These are phyloP conservation scores for Aspergillus funiculosus DNA, from an alignment of 495 filamentous ascomycete species.

Conservation along the genomic window DNA sequence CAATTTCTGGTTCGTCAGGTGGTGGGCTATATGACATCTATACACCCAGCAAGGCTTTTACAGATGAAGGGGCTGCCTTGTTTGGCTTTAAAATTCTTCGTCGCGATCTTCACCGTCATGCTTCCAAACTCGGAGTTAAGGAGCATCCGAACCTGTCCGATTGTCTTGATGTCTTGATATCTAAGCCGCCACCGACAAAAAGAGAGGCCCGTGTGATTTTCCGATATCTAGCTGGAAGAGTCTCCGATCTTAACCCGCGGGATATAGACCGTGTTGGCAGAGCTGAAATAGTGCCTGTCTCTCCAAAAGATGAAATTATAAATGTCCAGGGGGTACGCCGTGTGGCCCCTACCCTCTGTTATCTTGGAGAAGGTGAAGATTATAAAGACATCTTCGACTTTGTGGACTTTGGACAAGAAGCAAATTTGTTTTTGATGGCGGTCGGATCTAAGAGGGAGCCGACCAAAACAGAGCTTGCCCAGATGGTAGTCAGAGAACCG, in stretches of 20 bases:
- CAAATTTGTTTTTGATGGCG: slow-evolving; percentile 79
- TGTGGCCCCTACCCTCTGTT: slow-evolving; percentile 63
- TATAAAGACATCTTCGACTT: slow-evolving; percentile 94
- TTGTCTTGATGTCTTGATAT: slow-evolving; percentile 64
- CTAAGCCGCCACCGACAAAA: slow-evolving; percentile 59
- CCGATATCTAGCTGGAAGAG: slow-evolving; percentile 70
- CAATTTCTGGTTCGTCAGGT: not conserved
- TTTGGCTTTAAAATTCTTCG: slow-evolving; percentile 74
- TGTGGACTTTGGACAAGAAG: slow-evolving; percentile 83
- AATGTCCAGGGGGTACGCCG: slow-evolving; percentile 35
- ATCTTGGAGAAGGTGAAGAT: slow-evolving; percentile 66
- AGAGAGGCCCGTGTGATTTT: slow-evolving; percentile 65
- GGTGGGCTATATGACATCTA: slow-evolving; percentile 39
- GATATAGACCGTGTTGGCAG: slow-evolving; percentile 53
- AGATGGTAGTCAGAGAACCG: slow-evolving; percentile 70
- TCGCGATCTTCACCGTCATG: slow-evolving; percentile 66
- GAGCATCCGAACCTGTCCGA: slow-evolving; percentile 69
- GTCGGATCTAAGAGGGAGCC: slow-evolving; percentile 89
- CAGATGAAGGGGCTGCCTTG: slow-evolving; percentile 66
- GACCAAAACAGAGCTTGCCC: slow-evolving; percentile 74
- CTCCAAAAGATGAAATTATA: slow-evolving; percentile 31
- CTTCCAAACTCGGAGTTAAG: slow-evolving; percentile 74
- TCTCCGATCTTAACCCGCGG: slow-evolving; percentile 62
- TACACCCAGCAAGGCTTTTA: slow-evolving; percentile 72
- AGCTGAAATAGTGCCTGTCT: slow-evolving; percentile 66